These are phyloP conservation scores for Hebeloma cylindrosporum DNA, from an alignment of 768 basidiomycete species.

Conservation along the genomic window DNA sequence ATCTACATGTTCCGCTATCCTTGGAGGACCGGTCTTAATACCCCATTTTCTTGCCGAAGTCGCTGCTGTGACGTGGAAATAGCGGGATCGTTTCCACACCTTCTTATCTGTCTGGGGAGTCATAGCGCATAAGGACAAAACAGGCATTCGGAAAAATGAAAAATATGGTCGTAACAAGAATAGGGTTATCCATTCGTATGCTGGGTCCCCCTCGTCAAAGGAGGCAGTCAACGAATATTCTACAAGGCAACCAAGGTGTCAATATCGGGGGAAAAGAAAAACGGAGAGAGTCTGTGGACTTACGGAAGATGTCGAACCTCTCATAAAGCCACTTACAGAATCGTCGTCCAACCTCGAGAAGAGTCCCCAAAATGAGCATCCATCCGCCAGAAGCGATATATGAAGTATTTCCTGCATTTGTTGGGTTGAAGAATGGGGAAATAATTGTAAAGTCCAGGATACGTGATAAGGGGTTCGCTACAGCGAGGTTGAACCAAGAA, in stretches of 20 bases:
- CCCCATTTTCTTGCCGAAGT: constrained; percentile 40
- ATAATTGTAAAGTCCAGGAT: no score
- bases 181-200: constrained; percentile 42
- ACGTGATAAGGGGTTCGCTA: no score
- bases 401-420: no score
- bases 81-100: constrained; percentile 39
- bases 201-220: constrained; percentile 37
- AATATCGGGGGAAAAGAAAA: background rate
- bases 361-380: constrained; percentile 33
- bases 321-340: constrained; percentile 37
- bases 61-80: constrained; percentile 41
- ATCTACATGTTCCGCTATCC: constrained; percentile 31
- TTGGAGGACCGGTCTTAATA: constrained; percentile 26
- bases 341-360: constrained; percentile 38
- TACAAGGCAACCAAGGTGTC: constrained; percentile 10
- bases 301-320: constrained; percentile 27
- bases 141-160: background rate
- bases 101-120: constrained; percentile 36
- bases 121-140: background rate
- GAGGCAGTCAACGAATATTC: constrained; percentile 39
- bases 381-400: no score
- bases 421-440: no score
- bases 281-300: constrained; percentile 8
- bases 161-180: constrained; percentile 32
- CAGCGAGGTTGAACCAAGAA: no score